A percentile compares a stretch with the other conserved stretches of the same genome.
These are phyloP conservation scores for Aspergillus sp. DNA, from an alignment of 2,329 filamentous ascomycete genomes.

Conservation along the genomic window DNA sequence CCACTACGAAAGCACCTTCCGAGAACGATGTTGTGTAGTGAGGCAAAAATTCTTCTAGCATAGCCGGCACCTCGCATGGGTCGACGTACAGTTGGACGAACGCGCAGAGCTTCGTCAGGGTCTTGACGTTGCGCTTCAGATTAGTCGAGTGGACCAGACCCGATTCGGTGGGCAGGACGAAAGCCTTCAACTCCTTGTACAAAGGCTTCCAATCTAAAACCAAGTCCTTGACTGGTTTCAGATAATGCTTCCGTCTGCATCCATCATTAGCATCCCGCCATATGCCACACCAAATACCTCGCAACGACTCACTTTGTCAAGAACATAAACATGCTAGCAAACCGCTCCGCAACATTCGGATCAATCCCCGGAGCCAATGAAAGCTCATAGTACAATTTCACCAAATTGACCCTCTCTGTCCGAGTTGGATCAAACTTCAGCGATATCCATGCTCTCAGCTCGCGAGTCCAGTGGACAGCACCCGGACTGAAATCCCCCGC, in stretches of 20 bases:
- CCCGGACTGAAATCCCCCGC: conserved; percentile 92
- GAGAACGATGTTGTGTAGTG: conserved; percentile 93
- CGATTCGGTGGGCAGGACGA: conserved; percentile 80
- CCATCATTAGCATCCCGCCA: conserved; percentile 20
- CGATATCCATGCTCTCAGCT: conserved; percentile 89
- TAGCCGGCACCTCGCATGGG: conserved; percentile 71
- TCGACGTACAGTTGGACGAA: conserved; percentile 92
- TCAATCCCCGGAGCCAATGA: conserved; percentile 85
- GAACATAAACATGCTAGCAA: conserved; percentile 92
- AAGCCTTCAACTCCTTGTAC: conserved; percentile 84
- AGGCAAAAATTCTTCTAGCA: conserved; percentile 71
- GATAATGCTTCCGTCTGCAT: conserved; percentile 82
- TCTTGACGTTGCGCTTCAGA: conserved; percentile 60
- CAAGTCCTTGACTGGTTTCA: conserved; percentile 85
- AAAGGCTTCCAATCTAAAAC: conserved; percentile 86
- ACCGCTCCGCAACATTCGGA: conserved; percentile 72
- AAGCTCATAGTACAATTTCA: conserved; percentile 91
- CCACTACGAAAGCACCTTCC: conserved; percentile 87
- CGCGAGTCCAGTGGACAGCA: conserved; percentile 92
- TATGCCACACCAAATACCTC: background rate
- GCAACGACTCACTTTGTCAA: conserved; percentile 73
- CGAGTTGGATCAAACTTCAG: conserved; percentile 96
- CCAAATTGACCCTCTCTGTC: conserved; percentile 72
- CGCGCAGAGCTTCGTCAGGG: conserved; percentile 80
- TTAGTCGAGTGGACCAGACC: conserved; percentile 56